Evolutionary conservation across 1,139 yeast genomes (phyloP).

Genomic region (Yamadazyma mexicana): DNA sequence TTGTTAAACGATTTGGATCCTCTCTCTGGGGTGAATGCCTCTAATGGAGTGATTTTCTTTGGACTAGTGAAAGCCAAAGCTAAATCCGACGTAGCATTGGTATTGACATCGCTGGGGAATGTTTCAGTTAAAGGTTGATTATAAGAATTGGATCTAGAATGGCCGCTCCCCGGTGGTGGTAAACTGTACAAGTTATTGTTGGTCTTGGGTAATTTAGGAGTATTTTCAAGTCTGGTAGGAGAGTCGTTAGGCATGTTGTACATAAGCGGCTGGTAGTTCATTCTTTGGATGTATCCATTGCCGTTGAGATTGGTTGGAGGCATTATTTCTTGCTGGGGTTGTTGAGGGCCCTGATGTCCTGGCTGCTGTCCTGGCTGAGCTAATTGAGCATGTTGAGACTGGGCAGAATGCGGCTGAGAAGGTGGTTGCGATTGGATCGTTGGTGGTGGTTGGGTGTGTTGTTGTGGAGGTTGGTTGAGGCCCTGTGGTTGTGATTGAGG

Average conservation of each 20-base stretch:
- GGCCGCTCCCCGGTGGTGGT: conserved; percentile 35
- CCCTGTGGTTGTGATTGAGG: conserved; percentile 11
- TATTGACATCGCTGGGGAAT: conserved; percentile 15
- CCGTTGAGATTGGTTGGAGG: conserved; percentile 4
- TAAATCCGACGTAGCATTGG: conserved; percentile 30
- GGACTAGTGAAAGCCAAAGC: conserved; percentile 47
- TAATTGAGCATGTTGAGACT: conserved; percentile 2
- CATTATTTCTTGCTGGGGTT: neutral
- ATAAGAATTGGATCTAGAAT: conserved; percentile 31
- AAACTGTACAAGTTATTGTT: conserved; percentile 30
- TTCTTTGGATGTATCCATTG: conserved; percentile 7
- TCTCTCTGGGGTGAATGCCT: conserved; percentile 82
- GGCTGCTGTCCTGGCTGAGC: conserved; percentile 1
- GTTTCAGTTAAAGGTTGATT: conserved; percentile 17
- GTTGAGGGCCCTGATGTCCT: neutral
- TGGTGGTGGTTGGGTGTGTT: conserved; percentile 15
- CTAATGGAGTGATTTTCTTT: conserved; percentile 63
- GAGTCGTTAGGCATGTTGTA: conserved; percentile 21
- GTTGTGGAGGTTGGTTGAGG: conserved; percentile 14
- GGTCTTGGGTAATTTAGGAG: conserved; percentile 41
- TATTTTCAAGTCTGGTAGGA: conserved; percentile 32
- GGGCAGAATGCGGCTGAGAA: conserved; percentile 5
- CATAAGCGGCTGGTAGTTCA: conserved; percentile 15
- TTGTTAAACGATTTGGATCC: conserved; percentile 45
- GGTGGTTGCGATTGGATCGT: conserved; percentile 15